Percentiles rank a stretch among this genome's conserved stretches.
phyloP scores from a whole-genome alignment of 1,284 basidiomycete species.

The Mycena sp. region DNA sequence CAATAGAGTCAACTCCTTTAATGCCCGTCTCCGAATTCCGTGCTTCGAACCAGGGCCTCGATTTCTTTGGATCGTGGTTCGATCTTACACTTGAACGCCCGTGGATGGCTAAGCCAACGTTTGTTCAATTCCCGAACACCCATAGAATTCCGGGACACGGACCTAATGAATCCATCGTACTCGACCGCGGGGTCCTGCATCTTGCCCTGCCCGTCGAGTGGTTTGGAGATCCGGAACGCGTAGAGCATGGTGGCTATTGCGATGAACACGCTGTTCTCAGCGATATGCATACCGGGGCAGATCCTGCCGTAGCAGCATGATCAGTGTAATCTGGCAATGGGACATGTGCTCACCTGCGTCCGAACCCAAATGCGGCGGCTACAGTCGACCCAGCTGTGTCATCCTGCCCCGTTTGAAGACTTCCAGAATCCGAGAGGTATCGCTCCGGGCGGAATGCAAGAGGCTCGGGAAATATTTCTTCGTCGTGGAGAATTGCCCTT shows the following conservation, averaged over 20 bases:
- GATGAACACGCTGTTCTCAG: constrained; percentile 38
- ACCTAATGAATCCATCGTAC: constrained; percentile 23
- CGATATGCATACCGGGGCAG: constrained; percentile 40
- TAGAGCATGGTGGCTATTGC: constrained; percentile 35
- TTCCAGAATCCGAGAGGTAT: constrained; percentile 33
- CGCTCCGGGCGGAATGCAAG: constrained; percentile 41
- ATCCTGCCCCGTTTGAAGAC: too few species aligned
- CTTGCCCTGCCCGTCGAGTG: constrained; percentile 30
- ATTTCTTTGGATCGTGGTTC: constrained; percentile 2
- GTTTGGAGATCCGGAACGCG: constrained; percentile 37
- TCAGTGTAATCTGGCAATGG: background rate
- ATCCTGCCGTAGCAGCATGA: constrained; percentile 19
- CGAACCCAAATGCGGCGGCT: constrained; percentile 32
- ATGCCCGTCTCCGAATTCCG: background rate
- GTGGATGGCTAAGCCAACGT: constrained; percentile 3
- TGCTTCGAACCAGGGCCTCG: background rate
- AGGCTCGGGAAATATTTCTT: constrained; percentile 38
- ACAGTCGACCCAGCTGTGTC: constrained; percentile 10
- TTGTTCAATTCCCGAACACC: background rate
- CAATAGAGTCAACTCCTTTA: background rate
- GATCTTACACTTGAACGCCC: constrained; percentile 17
- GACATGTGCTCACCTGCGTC: constrained; percentile 23
- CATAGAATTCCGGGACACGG: background rate
- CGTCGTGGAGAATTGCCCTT: constrained; percentile 38
- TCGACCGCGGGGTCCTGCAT: constrained; percentile 32